phyloP scores from a whole-genome alignment of 1,139 yeast genomes.

The Zygosaccharomyces sapae region DNA sequence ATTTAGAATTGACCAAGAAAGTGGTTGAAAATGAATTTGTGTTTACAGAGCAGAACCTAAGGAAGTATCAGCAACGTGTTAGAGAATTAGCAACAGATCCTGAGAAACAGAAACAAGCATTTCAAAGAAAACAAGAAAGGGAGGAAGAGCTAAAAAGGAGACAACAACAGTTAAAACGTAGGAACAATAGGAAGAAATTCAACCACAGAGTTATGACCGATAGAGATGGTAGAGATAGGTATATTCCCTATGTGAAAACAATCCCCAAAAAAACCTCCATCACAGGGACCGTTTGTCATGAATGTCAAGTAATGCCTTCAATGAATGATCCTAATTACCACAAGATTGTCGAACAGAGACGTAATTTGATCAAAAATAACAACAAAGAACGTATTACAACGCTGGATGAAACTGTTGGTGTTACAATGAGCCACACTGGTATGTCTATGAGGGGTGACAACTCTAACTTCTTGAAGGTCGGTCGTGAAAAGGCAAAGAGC shows the following conservation, averaged over 20 bases:
- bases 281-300: conserved; percentile 86
- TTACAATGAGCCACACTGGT: conserved; percentile 78
- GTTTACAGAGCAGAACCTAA: conserved; percentile 80
- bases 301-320: conserved; percentile 82
- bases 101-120: conserved; percentile 42
- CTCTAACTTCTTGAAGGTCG: conserved; percentile 57
- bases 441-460: conserved; percentile 69
- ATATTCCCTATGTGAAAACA: conserved; percentile 69
- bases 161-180: conserved; percentile 35
- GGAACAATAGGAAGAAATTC: conserved; percentile 34
- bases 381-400: conserved; percentile 73
- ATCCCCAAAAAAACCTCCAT: conserved; percentile 82
- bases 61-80: conserved; percentile 57
- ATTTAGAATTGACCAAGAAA: conserved; percentile 69
- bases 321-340: conserved; percentile 65
- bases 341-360: conserved; percentile 53
- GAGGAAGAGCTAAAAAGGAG: conserved; percentile 39
- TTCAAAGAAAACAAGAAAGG: conserved; percentile 37
- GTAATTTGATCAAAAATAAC: conserved; percentile 42
- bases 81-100: conserved; percentile 39
- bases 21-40: conserved; percentile 80
- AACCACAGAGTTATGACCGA: conserved; percentile 40
- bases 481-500: conserved; percentile 40
- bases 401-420: conserved; percentile 81
- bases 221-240: conserved; percentile 45